Percentiles rank a stretch among this genome's conserved stretches.
Evolutionary conservation across 1,139 yeast genomes (phyloP).

Genomic region (Protomyces arabidopsidicola): DNA sequence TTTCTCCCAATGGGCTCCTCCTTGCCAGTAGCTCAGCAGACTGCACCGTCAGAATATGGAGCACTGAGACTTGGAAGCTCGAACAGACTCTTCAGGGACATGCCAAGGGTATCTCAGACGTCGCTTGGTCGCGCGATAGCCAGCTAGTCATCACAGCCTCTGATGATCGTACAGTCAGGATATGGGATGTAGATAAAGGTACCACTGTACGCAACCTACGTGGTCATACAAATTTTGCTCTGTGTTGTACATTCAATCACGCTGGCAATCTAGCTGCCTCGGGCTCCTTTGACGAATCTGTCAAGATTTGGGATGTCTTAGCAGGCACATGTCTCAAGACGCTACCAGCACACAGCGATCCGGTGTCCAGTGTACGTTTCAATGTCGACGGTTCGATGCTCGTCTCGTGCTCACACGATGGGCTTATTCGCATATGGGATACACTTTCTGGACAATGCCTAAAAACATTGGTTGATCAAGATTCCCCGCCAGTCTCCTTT

Average conservation of each 20-base stretch:
- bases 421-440: constrained; percentile 80
- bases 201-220: constrained; percentile 56
- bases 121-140: constrained; percentile 75
- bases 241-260: constrained; percentile 62
- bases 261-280: constrained; percentile 76
- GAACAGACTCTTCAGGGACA: constrained; percentile 55
- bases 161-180: constrained; percentile 74
- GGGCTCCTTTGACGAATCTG: constrained; percentile 75
- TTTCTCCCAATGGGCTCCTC: constrained; percentile 60
- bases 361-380: constrained; percentile 70
- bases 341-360: constrained; percentile 89
- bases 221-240: constrained; percentile 84
- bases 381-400: constrained; percentile 77
- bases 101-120: constrained; percentile 60
- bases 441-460: constrained; percentile 85
- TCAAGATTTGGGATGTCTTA: constrained; percentile 76
- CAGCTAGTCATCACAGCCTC: constrained; percentile 73
- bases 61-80: constrained; percentile 38
- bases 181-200: constrained; percentile 59
- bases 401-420: constrained; percentile 87
- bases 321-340: constrained; percentile 70
- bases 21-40: constrained; percentile 53
- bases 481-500: constrained; percentile 54
- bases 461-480: constrained; percentile 61
- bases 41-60: constrained; percentile 47